Conservation (phyloP, 2,329 filamentous ascomycete species). For the Phialemonium atrogriseum region DNA sequence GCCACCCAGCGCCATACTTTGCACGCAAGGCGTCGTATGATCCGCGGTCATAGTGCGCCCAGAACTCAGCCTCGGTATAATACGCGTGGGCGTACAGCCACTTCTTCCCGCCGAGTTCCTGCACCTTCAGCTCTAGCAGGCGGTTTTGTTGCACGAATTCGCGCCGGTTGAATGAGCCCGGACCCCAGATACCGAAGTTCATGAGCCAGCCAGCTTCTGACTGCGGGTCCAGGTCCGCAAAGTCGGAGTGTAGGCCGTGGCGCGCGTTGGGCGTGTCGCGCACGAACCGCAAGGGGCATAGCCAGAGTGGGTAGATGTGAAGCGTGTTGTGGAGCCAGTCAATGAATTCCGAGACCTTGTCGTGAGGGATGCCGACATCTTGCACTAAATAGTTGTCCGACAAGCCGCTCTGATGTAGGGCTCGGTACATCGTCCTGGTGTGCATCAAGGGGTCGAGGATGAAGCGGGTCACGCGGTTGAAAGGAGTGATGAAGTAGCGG, state of each 20-base stretch:
- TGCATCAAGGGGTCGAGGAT: slow-evolving; percentile 55
- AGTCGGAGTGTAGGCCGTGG: slow-evolving; percentile 39
- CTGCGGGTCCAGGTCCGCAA: slow-evolving; percentile 23
- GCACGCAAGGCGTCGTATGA: slow-evolving; percentile 51
- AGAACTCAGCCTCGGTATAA: slow-evolving; percentile 61
- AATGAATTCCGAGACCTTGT: slow-evolving; percentile 32
- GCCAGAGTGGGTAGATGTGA: slow-evolving; percentile 46
- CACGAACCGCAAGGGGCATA: slow-evolving; percentile 41
- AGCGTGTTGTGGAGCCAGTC: slow-evolving; percentile 37
- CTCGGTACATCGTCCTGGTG: slow-evolving; percentile 57
- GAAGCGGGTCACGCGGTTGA: slow-evolving; percentile 54
- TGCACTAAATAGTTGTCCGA: slow-evolving; percentile 56
- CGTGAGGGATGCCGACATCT: slow-evolving; percentile 48
- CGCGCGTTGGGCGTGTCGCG: slow-evolving; percentile 30
- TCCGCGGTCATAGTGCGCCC: slow-evolving; percentile 50
- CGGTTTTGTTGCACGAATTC: slow-evolving; percentile 48
- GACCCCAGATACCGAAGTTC: slow-evolving; percentile 58
- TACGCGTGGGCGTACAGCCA: slow-evolving; percentile 64
- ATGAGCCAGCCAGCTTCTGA: slow-evolving; percentile 31
- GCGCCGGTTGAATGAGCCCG: slow-evolving; percentile 29
- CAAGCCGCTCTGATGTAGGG: slow-evolving; percentile 53
- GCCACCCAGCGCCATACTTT: slow-evolving; percentile 48
- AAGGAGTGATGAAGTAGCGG: slow-evolving; percentile 52
- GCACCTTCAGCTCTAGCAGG: slow-evolving; percentile 50
- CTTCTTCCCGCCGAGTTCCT: slow-evolving; percentile 55